phyloP scores from a whole-genome alignment of 108 stramenopile species.

The Schizochytrium sp. region DNA sequence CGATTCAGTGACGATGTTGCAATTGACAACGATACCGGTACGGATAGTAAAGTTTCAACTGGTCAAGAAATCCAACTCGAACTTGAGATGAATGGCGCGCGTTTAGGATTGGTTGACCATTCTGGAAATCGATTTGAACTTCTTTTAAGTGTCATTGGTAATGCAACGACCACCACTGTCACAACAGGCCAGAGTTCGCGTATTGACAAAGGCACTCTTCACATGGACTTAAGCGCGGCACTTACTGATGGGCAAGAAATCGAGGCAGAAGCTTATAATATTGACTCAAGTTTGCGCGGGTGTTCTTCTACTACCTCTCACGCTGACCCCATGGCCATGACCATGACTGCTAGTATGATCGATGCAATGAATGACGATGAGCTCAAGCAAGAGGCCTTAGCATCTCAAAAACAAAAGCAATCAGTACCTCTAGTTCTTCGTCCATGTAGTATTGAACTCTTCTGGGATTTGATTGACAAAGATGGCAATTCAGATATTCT shows the following conservation, averaged over 20 bases:
- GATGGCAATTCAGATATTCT: not conserved
- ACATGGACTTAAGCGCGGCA: not conserved
- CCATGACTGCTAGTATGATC: slow-evolving; percentile 7
- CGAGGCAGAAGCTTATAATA: no score
- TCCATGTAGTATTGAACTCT: not conserved
- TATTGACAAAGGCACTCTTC: not conserved
- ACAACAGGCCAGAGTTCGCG: not conserved
- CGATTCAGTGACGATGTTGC: no score
- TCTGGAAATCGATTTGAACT: not conserved
- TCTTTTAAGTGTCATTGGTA: not conserved
- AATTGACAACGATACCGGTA: no score
- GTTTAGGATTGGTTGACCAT: not conserved
- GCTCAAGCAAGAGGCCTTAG: not conserved
- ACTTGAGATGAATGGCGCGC: slow-evolving; percentile 9
- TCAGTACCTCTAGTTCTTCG: not conserved
- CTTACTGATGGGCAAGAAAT: not conserved
- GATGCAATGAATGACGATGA: slow-evolving; percentile 5
- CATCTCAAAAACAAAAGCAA: not conserved
- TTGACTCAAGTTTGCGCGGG: no score
- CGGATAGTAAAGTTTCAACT: not conserved
- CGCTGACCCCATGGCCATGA: slow-evolving; percentile 11
- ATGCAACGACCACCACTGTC: slow-evolving; percentile 5
- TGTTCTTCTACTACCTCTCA: not conserved
- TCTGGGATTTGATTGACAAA: not conserved
- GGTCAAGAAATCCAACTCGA: slow-evolving; percentile 23